Evolutionary conservation across 2,329 filamentous ascomycete species (phyloP).

Genomic region (Sporothrix variecibatus): DNA sequence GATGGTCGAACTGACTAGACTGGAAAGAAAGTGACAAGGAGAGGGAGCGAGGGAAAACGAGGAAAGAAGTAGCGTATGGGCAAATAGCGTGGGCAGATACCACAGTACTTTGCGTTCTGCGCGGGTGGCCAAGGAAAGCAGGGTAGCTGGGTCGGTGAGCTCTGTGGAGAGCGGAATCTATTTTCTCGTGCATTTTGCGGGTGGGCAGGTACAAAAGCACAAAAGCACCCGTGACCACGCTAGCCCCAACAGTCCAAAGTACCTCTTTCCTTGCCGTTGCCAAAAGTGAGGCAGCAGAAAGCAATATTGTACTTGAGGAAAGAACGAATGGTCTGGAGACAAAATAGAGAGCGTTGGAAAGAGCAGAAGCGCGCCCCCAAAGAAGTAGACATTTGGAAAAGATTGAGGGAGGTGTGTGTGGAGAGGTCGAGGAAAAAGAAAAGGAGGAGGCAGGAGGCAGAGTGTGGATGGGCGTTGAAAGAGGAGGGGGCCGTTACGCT

Average conservation of each 20-base stretch:
- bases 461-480: conserved; percentile 17
- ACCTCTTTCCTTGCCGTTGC: background rate
- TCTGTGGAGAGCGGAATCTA: background rate
- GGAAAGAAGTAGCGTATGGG: conserved; percentile 5
- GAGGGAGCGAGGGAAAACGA: conserved; percentile 17
- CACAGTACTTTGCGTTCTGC: conserved; percentile 12
- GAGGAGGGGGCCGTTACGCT: conserved; percentile 7
- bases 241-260: background rate
- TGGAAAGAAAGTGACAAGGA: conserved; percentile 19
- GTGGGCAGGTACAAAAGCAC: background rate
- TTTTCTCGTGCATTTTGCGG: background rate
- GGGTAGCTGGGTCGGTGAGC: background rate
- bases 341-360: background rate
- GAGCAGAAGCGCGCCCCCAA: background rate
- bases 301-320: background rate
- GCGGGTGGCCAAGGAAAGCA: conserved; percentile 15
- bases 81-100: conserved; percentile 4
- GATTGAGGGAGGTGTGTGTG: conserved; percentile 21
- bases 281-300: background rate
- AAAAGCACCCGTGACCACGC: background rate
- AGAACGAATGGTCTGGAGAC: background rate
- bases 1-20: conserved; percentile 1
- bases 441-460: conserved; percentile 8
- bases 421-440: conserved; percentile 10
- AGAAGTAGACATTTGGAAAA: conserved; percentile 17